phyloP scores from a whole-genome alignment of 345 rosid genomes.

The Lagerstroemia speciosa region DNA sequence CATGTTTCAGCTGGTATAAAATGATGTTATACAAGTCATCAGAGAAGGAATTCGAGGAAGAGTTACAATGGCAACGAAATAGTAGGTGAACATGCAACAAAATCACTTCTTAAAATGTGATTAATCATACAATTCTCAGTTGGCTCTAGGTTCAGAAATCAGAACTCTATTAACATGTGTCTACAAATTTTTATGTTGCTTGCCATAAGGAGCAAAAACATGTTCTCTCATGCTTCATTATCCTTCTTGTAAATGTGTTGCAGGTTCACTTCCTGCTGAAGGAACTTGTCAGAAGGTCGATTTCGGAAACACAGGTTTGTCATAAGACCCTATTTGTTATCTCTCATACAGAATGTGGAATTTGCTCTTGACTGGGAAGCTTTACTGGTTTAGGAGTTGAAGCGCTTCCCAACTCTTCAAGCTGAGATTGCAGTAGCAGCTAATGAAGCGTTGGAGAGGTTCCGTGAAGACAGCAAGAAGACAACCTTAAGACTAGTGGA shows the following conservation, averaged over 20 bases:
- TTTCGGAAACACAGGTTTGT: constrained; percentile 49
- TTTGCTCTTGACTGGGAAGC: neutral
- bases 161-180: no score
- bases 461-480: constrained; percentile 49
- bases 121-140: no score
- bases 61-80: neutral
- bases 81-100: constrained; percentile 16
- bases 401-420: constrained; percentile 56
- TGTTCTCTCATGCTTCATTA: neutral
- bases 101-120: constrained; percentile 27
- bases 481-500: constrained; percentile 49
- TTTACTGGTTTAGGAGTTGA: constrained; percentile 40
- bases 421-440: constrained; percentile 44
- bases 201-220: neutral
- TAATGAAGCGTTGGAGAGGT: constrained; percentile 42
- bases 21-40: neutral
- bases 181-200: no score
- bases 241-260: constrained; percentile 10
- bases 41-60: neutral
- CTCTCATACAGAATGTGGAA: neutral
- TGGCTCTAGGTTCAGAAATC: no score
- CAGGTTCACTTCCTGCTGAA: constrained; percentile 56
- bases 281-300: constrained; percentile 55
- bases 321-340: no score
- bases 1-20: neutral